These are phyloP conservation scores for Xylaria flabelliformis DNA, from an alignment of 495 filamentous ascomycete genomes.

Conservation along the genomic window DNA sequence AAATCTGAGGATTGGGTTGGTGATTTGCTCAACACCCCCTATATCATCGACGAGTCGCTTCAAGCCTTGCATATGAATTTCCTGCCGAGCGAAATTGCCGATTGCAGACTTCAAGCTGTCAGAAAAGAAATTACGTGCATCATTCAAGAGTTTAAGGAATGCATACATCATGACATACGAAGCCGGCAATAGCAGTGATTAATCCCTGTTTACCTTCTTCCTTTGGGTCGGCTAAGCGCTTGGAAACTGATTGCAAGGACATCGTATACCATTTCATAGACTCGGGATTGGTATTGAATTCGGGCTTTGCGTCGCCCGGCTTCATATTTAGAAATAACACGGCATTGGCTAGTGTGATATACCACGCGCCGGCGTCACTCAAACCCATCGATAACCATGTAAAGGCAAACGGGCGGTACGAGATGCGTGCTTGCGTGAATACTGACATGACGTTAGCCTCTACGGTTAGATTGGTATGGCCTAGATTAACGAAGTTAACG, in stretches of 20 bases:
- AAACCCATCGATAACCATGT: slow-evolving; percentile 37
- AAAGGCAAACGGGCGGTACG: slow-evolving; percentile 36
- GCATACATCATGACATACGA: slow-evolving; percentile 40
- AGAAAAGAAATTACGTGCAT: slow-evolving; percentile 13
- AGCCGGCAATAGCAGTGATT: slow-evolving; percentile 36
- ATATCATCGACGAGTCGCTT: slow-evolving; percentile 34
- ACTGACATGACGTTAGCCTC: slow-evolving; percentile 20
- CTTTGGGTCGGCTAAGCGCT: slow-evolving; percentile 33
- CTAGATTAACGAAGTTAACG: not conserved
- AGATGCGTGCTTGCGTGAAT: slow-evolving; percentile 28
- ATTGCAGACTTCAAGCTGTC: slow-evolving; percentile 26
- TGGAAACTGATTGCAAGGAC: slow-evolving; percentile 33
- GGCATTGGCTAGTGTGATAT: slow-evolving; percentile 38
- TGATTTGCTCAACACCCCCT: slow-evolving; percentile 33
- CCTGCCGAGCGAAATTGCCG: slow-evolving; percentile 36
- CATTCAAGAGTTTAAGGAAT: not conserved
- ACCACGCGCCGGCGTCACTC: slow-evolving; percentile 34
- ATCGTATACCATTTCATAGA: slow-evolving; percentile 39
- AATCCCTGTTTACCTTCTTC: slow-evolving; percentile 31
- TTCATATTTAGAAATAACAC: slow-evolving; percentile 22
- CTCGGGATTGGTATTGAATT: slow-evolving; percentile 28
- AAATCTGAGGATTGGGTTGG: slow-evolving; percentile 31
- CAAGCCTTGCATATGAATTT: slow-evolving; percentile 35
- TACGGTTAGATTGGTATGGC: not conserved
- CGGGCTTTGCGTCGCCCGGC: slow-evolving; percentile 19